Evolutionary conservation across 2,329 filamentous ascomycete genomes (phyloP), one percentile per base, ranked within the genome.

Genomic region (Colletotrichum nymphaeae): DNA sequence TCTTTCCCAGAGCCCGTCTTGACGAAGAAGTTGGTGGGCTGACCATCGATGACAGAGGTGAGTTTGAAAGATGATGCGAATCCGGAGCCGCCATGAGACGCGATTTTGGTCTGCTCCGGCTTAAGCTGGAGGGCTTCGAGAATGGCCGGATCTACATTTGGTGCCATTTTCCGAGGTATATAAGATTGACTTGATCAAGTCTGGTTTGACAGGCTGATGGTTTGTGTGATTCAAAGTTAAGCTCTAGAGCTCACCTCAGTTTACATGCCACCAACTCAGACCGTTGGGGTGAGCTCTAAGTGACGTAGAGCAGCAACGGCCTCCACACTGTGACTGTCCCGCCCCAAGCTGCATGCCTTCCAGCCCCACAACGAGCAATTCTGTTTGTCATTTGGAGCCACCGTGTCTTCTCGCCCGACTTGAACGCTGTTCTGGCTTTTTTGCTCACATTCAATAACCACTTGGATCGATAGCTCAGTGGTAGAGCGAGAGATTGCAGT

Each of bases 21-120:
- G 81, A 95, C 89, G 80, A 95, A 96, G 78, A 89, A 95, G 24
- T 85, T 83, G 75, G 84, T 85, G 1, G 86, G 83, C 56, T 83
- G 83, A 35, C 88, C 90, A 76, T 90, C 83, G 19, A 81, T 76
- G 3, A 84, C 81, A 3, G 83, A 81, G 16, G 83, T 83, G 65
- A 88, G 78, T 79, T 92, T 93, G 70, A 88, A 92, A 0, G 93
- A 94, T 0, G 91, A 91, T 1, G 93, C 87, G 75, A 93, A 93
- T 55, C 91, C 91, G 1, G 92, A 93, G 60, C 91, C 89, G 69
- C 92, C 93, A 74, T 92, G 88, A 4, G 89, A 84, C 1, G 87
- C 83, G 14, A 94, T 88, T 56, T 83, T 88, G 35, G 91, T 88
- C 28, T 81, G 82, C 19, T 83, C 81, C 0, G 88, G 82, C 69